Base-by-base conservation (phyloP, 2,329 filamentous ascomycete genomes). In the Coccinonectria pachysandricola region DNA sequence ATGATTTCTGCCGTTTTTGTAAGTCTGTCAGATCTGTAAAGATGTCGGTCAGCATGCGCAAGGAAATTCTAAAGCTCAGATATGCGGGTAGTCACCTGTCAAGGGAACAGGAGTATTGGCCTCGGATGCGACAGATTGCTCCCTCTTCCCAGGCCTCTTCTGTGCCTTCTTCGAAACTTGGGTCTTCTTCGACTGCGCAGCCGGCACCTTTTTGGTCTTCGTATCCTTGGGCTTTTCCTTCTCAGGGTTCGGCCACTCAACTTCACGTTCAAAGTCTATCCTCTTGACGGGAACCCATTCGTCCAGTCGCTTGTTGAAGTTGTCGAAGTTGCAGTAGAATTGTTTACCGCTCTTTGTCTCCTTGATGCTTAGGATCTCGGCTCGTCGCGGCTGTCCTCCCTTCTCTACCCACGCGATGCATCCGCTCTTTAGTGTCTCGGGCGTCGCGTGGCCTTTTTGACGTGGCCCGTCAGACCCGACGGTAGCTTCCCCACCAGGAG, bases 251-350 rank as follows among this genome's bases (percentile, higher is more conserved):
- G 91, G 91, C 87, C 91, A 98, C 59, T 98, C 91, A 28, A 98
- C 91, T 45, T 95, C 87, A 41, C 85, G 78, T 2, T 71, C 65
- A 31, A 98, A 78, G 52, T 96, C 85, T 40, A 98, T 84, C 18
- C 91, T 74, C 18, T 73, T 67, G 15, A 80, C 71, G 2, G 81
- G 68, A 7, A 98, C 78, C 91, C 91, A 98, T 64, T 98, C 91
- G 61, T 71, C 64, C 8, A 73, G 57, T 39, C 66, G 68, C 57
- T 96, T 96, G 60, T 96, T 96, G 71, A 95, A 96, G 48, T 93
- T 92, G 50, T 94, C 85, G 53, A 95, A 96, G 55, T 96, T 93
- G 47, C 93, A 92, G 56, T 95, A 95, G 50, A 88, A 95, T 29
- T 83, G 81, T 19, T 84, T 79, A 10, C 81, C 79, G 46, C 84